Evolutionary conservation across 495 filamentous ascomycete genomes (phyloP), one percentile per base, ranked within the genome.

Genomic region (Penicillium diatomitis): DNA sequence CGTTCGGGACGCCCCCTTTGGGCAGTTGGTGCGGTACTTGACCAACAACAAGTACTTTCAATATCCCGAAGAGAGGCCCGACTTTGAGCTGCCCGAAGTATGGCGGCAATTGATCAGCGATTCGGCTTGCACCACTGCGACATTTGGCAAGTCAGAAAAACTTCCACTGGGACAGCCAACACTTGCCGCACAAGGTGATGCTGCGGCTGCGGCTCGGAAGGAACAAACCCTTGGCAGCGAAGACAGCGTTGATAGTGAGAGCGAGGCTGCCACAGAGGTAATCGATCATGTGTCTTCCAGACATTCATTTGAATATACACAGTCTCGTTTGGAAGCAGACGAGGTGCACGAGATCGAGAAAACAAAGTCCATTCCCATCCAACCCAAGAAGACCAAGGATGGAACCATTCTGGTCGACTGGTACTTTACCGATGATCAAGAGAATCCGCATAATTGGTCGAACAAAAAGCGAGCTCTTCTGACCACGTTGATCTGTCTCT

Each of bases 381-480:
- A 62, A 0, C 74, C 78, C 0, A 60, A 53, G 34, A 66, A 72
- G 48, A 68, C 60, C 39, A 71, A 50, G 33, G 62, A 66, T 28
- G 63, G 63, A 12, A 38, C 50, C 38, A 74, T 70, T 40, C 63
- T 80, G 0, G 74, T 77, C n/a, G 72, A 78, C 46, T 81, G 78
- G 78, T 78, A 79, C 52, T 69, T 64, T 37, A 71, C 72, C 4
- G 68, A 75, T 35, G 78, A 80, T 52, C 53, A 63, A 6, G 75
- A 65, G 4, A 79, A 81, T 44, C 78, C 78, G 3, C 72, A 78
- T 37, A 80, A 80, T 44, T 81, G 78, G 78, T 66, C 69, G 3
- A 60, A 58, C 35, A 32, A 39, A 6, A 61, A 60, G 44, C 57
- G 57, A 4, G 54, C 49, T 4, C 36, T 64, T 1, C 36, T 67